A percentile compares a stretch with the other conserved stretches of the same genome.
Conservation (phyloP, 768 basidiomycete genomes). For the Agrocybe praecox region DNA sequence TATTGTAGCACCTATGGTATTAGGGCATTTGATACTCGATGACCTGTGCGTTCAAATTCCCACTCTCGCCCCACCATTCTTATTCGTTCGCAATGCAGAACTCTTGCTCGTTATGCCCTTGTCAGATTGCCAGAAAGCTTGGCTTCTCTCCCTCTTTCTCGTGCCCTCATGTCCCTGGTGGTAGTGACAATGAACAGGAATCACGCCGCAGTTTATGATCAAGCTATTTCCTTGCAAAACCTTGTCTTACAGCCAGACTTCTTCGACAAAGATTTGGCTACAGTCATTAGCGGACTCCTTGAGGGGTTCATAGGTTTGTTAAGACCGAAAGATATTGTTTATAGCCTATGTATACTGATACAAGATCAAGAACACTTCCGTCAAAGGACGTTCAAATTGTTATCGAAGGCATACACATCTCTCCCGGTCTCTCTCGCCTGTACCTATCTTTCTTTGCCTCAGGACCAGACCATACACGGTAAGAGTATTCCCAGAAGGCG, state of each 20-base stretch:
- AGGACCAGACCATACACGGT: slow-evolving; percentile 42
- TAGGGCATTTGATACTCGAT: slow-evolving; percentile 66
- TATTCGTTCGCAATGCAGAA: slow-evolving; percentile 33
- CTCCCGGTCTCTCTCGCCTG: slow-evolving; percentile 57
- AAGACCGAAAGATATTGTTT: neutral
- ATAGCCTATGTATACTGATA: slow-evolving; percentile 1
- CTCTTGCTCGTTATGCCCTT: slow-evolving; percentile 61
- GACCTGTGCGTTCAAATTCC: slow-evolving; percentile 49
- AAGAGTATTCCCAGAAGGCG: slow-evolving; percentile 4
- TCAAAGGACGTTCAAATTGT: slow-evolving; percentile 50
- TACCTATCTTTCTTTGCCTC: slow-evolving; percentile 54
- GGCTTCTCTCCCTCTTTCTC: slow-evolving; percentile 42
- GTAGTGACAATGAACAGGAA: slow-evolving; percentile 55
- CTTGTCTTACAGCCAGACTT: slow-evolving; percentile 46
- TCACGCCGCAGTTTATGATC: slow-evolving; percentile 56
- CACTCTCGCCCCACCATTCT: neutral
- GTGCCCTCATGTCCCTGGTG: slow-evolving; percentile 47
- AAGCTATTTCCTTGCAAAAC: slow-evolving; percentile 41
- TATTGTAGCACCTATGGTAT: slow-evolving; percentile 59
- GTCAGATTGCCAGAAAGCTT: slow-evolving; percentile 56
- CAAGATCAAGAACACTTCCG: slow-evolving; percentile 56
- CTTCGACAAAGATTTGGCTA: slow-evolving; percentile 45
- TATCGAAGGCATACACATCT: slow-evolving; percentile 68
- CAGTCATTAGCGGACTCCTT: slow-evolving; percentile 46
- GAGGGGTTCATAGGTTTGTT: slow-evolving; percentile 51